Evolutionary conservation across 2,329 filamentous ascomycete genomes (phyloP), one percentile per base, ranked within the genome.

Genomic region (Cladosporium sp.): DNA sequence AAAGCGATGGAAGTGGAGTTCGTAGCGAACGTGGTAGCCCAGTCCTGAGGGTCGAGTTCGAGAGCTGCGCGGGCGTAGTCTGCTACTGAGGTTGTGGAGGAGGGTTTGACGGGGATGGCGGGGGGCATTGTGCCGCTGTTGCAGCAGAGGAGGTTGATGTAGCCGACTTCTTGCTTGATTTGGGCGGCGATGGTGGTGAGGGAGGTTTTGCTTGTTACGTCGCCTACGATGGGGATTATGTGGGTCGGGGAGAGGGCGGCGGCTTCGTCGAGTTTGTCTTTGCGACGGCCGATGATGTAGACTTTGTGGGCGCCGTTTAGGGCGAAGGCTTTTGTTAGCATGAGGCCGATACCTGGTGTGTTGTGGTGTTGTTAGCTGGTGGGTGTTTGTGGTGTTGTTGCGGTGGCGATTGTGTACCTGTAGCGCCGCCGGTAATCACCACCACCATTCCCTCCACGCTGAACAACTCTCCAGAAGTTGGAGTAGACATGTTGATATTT

Each of bases 381-480:
- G 25, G 39, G 16, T 23, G 11, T 16, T 3, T 57, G 8, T 23
- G 14, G 13, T 3, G n/a, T 46, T 28, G 21, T 43, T 18, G n/a
- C 2, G 46, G 23, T 32, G n/a, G 39, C n/a, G 11, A 46, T 46
- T 5, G 39, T 51, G 72, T 75, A 83, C 84, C 82, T 62, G 79
- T 84, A 28, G 82, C 84, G 53, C 83, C 84, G 51, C 85, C 84
- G 1, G 84, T 86, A 56, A 87, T 77, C 53, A 84, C 80, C 8
- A 80, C 81, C 5, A 86, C 82, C 59, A 84, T 78, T 57, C 80
- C 83, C 66, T 85, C 77, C 65, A 86, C 82, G 21, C 78, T 79
- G 76, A 86, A 86, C 4, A 86, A 73, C 39, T 57, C 28, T 8
- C 18, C 23, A 1, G 60, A 49, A 8, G 28, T 25, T 16, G 34